These are phyloP conservation scores for Cordyceps militaris DNA, from an alignment of 2,329 filamentous ascomycete genomes.

Conservation along the genomic window DNA sequence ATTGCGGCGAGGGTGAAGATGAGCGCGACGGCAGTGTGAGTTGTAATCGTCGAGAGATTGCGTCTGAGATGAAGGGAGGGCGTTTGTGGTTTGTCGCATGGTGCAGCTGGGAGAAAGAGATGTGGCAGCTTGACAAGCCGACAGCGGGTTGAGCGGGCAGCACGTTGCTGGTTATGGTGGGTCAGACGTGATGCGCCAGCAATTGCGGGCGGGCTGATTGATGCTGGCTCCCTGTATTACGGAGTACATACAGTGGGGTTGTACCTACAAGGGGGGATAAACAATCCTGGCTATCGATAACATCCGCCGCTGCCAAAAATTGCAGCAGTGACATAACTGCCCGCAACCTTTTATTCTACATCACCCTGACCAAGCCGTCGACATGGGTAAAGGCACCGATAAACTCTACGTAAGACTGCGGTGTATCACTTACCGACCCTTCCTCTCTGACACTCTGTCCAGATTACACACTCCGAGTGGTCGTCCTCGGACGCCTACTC, in stretches of 20 bases:
- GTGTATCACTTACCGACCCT: neutral
- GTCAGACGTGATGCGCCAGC: slow-evolving; percentile 2
- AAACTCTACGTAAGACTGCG: slow-evolving; percentile 34
- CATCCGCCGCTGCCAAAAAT: neutral
- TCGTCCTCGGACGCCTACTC: slow-evolving; percentile 83
- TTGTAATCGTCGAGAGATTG: neutral
- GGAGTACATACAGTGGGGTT: too few species aligned
- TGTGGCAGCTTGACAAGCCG: slow-evolving; percentile 8
- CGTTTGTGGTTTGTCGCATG: neutral
- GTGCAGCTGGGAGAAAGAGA: neutral
- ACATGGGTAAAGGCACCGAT: slow-evolving; percentile 38
- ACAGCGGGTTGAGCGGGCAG: neutral
- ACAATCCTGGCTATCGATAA: neutral
- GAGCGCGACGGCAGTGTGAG: neutral
- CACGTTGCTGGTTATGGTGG: slow-evolving; percentile 6
- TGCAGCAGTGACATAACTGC: slow-evolving; percentile 1
- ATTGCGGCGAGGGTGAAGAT: neutral
- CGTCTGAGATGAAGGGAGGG: neutral
- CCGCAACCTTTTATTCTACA: neutral
- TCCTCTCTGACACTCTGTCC: neutral
- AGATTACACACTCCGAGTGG: slow-evolving; percentile 97
- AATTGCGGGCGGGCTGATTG: neutral
- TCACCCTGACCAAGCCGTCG: slow-evolving; percentile 9
- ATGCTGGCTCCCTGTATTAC: too few species aligned
- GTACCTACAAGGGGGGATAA: too few species aligned